Conservation (phyloP, 805 yeast species). For the Candida dajiaensis region DNA sequence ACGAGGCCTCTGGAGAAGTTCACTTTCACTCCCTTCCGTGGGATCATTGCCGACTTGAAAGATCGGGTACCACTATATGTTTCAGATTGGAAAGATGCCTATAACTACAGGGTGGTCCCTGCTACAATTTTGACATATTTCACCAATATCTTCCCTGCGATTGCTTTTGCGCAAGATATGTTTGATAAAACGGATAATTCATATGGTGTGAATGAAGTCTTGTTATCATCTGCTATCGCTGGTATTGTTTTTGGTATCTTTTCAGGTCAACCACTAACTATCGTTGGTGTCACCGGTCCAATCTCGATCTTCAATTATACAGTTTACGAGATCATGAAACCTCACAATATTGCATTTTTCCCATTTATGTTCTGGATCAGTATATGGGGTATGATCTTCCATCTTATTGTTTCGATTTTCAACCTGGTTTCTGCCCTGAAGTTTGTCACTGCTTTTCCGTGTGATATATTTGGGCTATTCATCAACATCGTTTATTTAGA, state of each 20-base stretch:
- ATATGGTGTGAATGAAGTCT: constrained; percentile 88
- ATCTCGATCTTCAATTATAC: constrained; percentile 89
- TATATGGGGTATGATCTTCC: constrained; percentile 84
- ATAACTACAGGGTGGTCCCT: constrained; percentile 84
- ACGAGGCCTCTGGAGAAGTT: not conserved
- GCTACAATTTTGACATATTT: constrained; percentile 78
- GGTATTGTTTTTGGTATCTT: constrained; percentile 84
- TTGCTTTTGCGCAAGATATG: constrained; percentile 97
- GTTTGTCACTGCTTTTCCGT: constrained; percentile 74
- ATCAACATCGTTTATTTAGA: constrained; percentile 83
- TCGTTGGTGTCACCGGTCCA: constrained; percentile 98
- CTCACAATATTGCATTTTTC: constrained; percentile 45
- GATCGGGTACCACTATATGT: constrained; percentile 54
- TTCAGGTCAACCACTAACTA: constrained; percentile 87
- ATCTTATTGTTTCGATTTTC: constrained; percentile 60
- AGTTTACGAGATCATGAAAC: constrained; percentile 63
- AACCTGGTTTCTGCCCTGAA: constrained; percentile 65
- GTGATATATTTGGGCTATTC: constrained; percentile 91
- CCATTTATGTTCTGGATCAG: constrained; percentile 96
- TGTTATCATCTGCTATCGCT: constrained; percentile 78
- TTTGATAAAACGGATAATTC: constrained; percentile 82
- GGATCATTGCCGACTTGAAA: constrained; percentile 29
- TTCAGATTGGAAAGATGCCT: constrained; percentile 79
- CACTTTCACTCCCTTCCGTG: constrained; percentile 12
- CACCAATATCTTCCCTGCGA: constrained; percentile 86